Evolutionary conservation across 805 yeast genomes (phyloP), one percentile per base, ranked within the genome.

Genomic region (Candida insectalens): DNA sequence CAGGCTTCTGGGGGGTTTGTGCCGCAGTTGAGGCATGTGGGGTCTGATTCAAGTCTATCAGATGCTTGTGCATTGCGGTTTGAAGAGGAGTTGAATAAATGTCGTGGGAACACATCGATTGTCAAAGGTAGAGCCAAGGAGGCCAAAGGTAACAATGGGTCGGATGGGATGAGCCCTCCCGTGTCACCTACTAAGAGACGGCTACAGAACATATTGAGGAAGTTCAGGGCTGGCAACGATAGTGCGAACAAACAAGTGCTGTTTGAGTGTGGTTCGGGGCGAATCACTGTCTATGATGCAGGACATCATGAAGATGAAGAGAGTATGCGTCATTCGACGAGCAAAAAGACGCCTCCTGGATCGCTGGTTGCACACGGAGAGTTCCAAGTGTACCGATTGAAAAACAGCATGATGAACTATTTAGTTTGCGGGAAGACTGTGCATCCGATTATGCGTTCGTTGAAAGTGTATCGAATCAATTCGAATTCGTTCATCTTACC

Each of bases 401-500:
- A 71, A 43, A 68, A 42, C 27, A 44, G 67, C 38, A 65, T 61
- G 37, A 77, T 75, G 6, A 69, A 77, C 1, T 79, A 77, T 49
- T 48, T 79, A 27, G 69, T 74, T 9, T 79, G 85, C 55, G 87
- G 83, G 0, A 62, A 74, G 4, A 71, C 83, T 25, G 70, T 82
- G 2, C 82, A 82, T 48, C 94, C 95, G 4, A 68, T 83, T 10
- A 57, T 83, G 34, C 83, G 85, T 3, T 71, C 67, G 39, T 52
- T 78, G 35, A 70, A 74, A 44, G 62, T 83, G 2, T 52, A 80
- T 39, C 59, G 82, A 44, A 63, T 68, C 8, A 57, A 60, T 16
- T 41, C 38, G 30, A 62, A 61, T 32, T 69, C 67, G 43, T 78
- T 77, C 43, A 63, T 79, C 2, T 50, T 83, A 13, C 77, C 85